Evolutionary conservation across 345 rosid species (phyloP), one percentile per base, ranked within the genome.

Genomic region (Clausena lansium): DNA sequence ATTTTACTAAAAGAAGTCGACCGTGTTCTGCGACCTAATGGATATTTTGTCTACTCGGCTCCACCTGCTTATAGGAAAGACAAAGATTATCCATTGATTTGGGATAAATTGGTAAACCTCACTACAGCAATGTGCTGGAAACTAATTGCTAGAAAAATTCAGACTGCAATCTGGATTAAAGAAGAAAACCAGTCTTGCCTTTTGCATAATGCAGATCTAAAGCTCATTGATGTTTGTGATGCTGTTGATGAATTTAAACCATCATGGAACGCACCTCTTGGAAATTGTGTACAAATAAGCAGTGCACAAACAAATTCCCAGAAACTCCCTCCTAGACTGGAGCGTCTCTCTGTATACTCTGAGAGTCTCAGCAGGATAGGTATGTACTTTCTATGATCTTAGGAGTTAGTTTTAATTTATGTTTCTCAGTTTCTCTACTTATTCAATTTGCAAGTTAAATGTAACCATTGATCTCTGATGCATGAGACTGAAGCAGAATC

Each of bases 121-220:
- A 88, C 97, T 36, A 81, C 89, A 11, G 89, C 91, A 73, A 91
- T 96, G 97, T 96, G 99, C 85, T 96, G 99, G 99, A 94, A 89
- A 84, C 98, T 94, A 81, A 83, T 92, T 84, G 90, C 99, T 30
- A 85, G 77, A 76, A 76, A 94, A 82, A 87, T 96, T 70, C 97
- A 96, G 74, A 92, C 98, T n/a, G 99, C 99, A 7, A 89, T 96
- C 74, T 96, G 98, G 99, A 65, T 89, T 19, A 96, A 96, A 82
- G 85, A 81, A 79, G 93, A 87, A 71, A 80, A 90, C 30, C 84
- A 83, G 70, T 81, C 77, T 28, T 96, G 99, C 79, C 91, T 91
- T 78, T 66, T 27, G 83, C 77, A 74, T 61, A 91, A 93, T 82
- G 88, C 84, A 60, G 88, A 89, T 81, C 68, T 78, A 83, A 91